These are phyloP conservation scores for Populus alba DNA, from an alignment of 345 rosid species.

Conservation along the genomic window DNA sequence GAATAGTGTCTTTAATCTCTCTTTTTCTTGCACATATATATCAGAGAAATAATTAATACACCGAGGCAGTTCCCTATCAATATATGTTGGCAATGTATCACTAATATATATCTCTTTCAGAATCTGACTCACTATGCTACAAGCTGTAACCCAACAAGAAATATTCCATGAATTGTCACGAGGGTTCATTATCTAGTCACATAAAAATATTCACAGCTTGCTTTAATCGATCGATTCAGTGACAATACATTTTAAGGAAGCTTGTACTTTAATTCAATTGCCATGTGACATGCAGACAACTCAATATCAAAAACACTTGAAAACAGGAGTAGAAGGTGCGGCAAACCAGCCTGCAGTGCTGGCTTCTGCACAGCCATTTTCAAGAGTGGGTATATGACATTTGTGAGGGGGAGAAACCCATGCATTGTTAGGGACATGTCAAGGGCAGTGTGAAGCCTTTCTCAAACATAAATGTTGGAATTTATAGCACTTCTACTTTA, in stretches of 20 bases:
- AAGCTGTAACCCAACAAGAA: neutral
- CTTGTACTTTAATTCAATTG: neutral
- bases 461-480: neutral
- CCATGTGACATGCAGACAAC: neutral
- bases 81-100: neutral
- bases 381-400: neutral
- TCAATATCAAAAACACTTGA: no score
- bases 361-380: slow-evolving; percentile 3
- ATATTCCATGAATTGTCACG: neutral
- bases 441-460: slow-evolving; percentile 14
- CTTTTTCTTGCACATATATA: no score
- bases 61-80: neutral
- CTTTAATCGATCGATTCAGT: neutral
- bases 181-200: neutral
- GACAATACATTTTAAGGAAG: no score
- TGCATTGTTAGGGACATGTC: slow-evolving; percentile 14
- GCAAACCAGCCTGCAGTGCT: neutral
- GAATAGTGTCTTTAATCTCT: no score
- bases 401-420: neutral
- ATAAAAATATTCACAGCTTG: neutral
- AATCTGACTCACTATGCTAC: neutral
- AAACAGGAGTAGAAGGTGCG: no score
- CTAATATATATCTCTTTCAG: neutral
- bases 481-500: no score
- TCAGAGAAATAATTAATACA: no score